Percentiles rank a stretch among this genome's conserved stretches.
Conservation (phyloP, 805 yeast genomes). For the Candida sphagnicola region DNA sequence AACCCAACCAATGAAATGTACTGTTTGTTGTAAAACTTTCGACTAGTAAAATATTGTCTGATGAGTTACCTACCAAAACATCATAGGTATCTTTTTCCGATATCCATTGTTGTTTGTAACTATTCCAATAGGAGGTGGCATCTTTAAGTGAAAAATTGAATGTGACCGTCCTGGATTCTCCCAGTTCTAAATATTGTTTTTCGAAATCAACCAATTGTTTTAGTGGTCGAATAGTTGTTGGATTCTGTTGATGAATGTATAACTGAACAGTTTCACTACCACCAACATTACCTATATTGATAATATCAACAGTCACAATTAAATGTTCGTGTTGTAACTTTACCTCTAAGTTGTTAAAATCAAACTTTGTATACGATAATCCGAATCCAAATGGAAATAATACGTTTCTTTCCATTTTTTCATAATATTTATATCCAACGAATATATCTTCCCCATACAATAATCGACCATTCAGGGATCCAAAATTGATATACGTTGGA, state of each 20-base stretch:
- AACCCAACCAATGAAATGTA: constrained; percentile 8
- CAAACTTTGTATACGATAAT: constrained; percentile 54
- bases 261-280: constrained; percentile 59
- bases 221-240: constrained; percentile 45
- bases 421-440: constrained; percentile 62
- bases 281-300: constrained; percentile 43
- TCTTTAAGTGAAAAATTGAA: constrained; percentile 43
- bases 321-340: constrained; percentile 19
- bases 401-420: constrained; percentile 44
- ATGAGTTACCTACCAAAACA: constrained; percentile 42
- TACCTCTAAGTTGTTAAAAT: constrained; percentile 34
- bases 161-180: constrained; percentile 35
- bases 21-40: constrained; percentile 15
- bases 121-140: constrained; percentile 54
- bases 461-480: constrained; percentile 48
- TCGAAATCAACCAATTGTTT: constrained; percentile 60
- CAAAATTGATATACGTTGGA: constrained; percentile 52
- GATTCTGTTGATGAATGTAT: constrained; percentile 39
- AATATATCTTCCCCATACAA: constrained; percentile 64
- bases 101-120: constrained; percentile 45
- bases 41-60: constrained; percentile 21
- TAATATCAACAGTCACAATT: constrained; percentile 35
- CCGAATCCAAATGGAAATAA: constrained; percentile 63
- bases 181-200: constrained; percentile 45
- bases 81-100: constrained; percentile 48